Evolutionary conservation across 164 flowering plant species (phyloP).

Genomic region (Santalum album): DNA sequence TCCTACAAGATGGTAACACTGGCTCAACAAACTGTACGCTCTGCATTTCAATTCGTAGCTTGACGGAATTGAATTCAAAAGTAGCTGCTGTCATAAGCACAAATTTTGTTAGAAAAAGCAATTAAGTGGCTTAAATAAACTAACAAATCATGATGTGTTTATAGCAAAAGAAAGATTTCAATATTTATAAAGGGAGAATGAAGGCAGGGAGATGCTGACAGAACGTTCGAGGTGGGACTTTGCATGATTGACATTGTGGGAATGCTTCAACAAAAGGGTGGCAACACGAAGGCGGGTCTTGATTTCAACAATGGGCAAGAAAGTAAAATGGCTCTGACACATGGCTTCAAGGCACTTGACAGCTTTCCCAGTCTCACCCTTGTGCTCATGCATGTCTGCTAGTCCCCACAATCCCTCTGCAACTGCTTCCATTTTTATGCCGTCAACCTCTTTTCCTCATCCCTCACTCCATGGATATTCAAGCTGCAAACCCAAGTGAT

Average conservation of each 20-base stretch:
- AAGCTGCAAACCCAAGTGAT: no score
- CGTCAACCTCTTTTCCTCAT: no score
- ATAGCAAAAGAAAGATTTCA: background rate
- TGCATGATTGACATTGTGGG: slow-evolving; percentile 78
- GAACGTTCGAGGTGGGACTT: slow-evolving; percentile 81
- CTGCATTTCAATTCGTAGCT: slow-evolving; percentile 84
- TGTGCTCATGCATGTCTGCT: slow-evolving; percentile 66
- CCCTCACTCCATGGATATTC: no score
- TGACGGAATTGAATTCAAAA: slow-evolving; percentile 78
- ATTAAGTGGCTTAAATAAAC: background rate
- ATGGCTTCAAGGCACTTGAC: slow-evolving; percentile 89
- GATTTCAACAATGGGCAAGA: slow-evolving; percentile 80
- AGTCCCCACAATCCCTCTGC: slow-evolving; percentile 91
- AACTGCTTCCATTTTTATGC: slow-evolving; percentile 60
- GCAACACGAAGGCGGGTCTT: slow-evolving; percentile 83
- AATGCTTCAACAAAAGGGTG: slow-evolving; percentile 52
- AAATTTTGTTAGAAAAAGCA: slow-evolving; percentile 1
- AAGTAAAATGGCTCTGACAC: slow-evolving; percentile 63
- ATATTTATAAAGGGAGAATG: background rate
- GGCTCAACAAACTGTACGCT: slow-evolving; percentile 23
- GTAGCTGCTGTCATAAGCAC: slow-evolving; percentile 48
- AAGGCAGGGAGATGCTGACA: slow-evolving; percentile 12
- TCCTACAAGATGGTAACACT: slow-evolving; percentile 3
- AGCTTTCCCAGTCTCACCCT: slow-evolving; percentile 55
- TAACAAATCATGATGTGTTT: background rate